These are phyloP conservation scores for Cryptosporidium bovis DNA, from an alignment of 169 alveolate species.

Conservation along the genomic window DNA sequence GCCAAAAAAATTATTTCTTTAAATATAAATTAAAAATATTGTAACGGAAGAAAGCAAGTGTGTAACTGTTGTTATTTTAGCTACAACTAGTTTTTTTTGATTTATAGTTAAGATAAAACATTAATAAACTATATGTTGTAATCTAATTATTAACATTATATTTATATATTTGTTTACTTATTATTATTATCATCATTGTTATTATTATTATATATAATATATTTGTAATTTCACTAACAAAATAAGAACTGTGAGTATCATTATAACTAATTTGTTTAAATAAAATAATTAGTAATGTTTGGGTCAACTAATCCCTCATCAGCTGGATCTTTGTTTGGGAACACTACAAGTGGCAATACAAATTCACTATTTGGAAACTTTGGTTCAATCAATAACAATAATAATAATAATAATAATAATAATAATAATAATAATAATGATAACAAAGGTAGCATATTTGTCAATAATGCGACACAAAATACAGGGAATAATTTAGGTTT, in stretches of 20 bases:
- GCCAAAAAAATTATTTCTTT: too few species aligned
- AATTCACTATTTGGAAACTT: neutral
- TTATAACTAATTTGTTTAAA: too few species aligned
- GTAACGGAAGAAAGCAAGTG: too few species aligned
- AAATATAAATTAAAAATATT: too few species aligned
- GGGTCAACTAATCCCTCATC: neutral
- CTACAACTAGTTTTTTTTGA: too few species aligned
- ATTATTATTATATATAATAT: too few species aligned
- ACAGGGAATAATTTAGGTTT: neutral
- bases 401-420: too few species aligned
- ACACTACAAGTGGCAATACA: neutral
- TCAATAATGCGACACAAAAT: neutral
- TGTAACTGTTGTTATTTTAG: too few species aligned
- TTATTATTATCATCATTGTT: neutral
- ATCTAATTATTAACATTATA: neutral
- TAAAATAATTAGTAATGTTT: neutral
- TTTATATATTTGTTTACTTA: neutral
- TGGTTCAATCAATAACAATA: too few species aligned
- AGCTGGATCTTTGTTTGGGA: slow-evolving; percentile 25
- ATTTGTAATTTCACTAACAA: neutral
- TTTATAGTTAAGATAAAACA: neutral
- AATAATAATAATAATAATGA: too few species aligned
- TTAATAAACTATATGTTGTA: neutral
- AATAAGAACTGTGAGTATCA: neutral
- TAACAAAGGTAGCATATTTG: neutral